Conservation (phyloP, 2,329 filamentous ascomycete genomes). For the Allantophomopsis lycopodina region DNA sequence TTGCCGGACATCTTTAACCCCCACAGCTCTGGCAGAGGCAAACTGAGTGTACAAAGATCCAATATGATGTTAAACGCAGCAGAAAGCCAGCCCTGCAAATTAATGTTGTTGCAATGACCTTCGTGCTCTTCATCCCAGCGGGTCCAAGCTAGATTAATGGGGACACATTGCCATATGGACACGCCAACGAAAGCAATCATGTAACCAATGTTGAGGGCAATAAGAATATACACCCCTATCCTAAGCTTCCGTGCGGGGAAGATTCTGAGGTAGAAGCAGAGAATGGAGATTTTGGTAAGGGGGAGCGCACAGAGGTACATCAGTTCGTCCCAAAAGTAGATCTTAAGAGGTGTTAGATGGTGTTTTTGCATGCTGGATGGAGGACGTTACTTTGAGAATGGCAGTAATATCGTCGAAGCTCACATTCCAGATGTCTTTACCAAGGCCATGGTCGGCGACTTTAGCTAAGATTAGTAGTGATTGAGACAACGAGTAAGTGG, state of each 20-base stretch:
- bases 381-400: constrained; percentile 20
- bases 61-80: constrained; percentile 36
- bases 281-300: constrained; percentile 33
- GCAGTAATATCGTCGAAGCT: constrained; percentile 25
- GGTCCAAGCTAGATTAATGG: constrained; percentile 36
- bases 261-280: constrained; percentile 40
- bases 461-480: neutral
- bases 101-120: constrained; percentile 34
- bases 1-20: constrained; percentile 28
- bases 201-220: constrained; percentile 12
- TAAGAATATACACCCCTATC: constrained; percentile 1
- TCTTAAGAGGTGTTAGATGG: constrained; percentile 3
- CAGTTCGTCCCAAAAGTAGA: constrained; percentile 27
- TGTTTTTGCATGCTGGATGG: neutral
- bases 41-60: constrained; percentile 35
- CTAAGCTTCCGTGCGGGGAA: constrained; percentile 24
- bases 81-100: constrained; percentile 33
- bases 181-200: constrained; percentile 13
- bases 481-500: neutral
- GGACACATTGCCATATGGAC: constrained; percentile 12
- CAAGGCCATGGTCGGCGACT: constrained; percentile 25
- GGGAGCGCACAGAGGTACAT: constrained; percentile 32
- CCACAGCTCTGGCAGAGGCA: constrained; percentile 32
- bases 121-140: constrained; percentile 31
- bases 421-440: constrained; percentile 29